Evolutionary conservation across 176 grass and related monocot genomes (phyloP).

Genomic region (Aechmea fasciata): DNA sequence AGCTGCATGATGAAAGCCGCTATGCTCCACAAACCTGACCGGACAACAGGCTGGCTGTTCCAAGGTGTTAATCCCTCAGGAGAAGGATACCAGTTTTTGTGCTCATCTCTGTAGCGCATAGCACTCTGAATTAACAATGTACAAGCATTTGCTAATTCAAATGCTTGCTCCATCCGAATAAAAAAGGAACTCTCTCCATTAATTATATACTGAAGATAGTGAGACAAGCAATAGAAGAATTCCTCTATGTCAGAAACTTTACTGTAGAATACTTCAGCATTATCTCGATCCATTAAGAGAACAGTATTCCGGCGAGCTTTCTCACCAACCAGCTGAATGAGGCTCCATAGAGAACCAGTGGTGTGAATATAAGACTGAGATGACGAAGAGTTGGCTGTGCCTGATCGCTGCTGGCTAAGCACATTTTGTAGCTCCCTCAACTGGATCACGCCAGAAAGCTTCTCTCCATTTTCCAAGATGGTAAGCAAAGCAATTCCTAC

Average conservation of each 20-base stretch:
- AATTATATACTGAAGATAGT: slow-evolving; percentile 68
- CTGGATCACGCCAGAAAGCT: slow-evolving; percentile 82
- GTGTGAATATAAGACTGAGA: slow-evolving; percentile 39
- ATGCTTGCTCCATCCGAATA: slow-evolving; percentile 53
- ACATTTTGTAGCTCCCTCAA: slow-evolving; percentile 80
- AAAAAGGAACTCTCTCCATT: slow-evolving; percentile 43
- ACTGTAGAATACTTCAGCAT: slow-evolving; percentile 97
- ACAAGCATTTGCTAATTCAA: slow-evolving; percentile 82
- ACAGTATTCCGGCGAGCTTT: slow-evolving; percentile 85
- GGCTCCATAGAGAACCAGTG: slow-evolving; percentile 69
- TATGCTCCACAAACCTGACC: slow-evolving; percentile 78
- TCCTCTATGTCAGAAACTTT: slow-evolving; percentile 89
- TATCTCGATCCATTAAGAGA: slow-evolving; percentile 96
- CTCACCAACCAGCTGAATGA: slow-evolving; percentile 96
- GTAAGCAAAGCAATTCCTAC: slow-evolving; percentile 70
- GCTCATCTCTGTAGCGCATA: slow-evolving; percentile 53
- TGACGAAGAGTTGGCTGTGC: slow-evolving; percentile 18
- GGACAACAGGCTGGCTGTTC: slow-evolving; percentile 69
- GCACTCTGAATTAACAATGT: slow-evolving; percentile 48
- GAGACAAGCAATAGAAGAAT: slow-evolving; percentile 75
- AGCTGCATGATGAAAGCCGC: slow-evolving; percentile 66
- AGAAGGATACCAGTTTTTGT: slow-evolving; percentile 88
- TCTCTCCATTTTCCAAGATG: slow-evolving; percentile 98
- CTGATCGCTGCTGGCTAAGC: slow-evolving; percentile 48
- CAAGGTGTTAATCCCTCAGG: slow-evolving; percentile 79